Conservation (phyloP, 1,284 basidiomycete genomes). For the Cryptococcus neoformans region DNA sequence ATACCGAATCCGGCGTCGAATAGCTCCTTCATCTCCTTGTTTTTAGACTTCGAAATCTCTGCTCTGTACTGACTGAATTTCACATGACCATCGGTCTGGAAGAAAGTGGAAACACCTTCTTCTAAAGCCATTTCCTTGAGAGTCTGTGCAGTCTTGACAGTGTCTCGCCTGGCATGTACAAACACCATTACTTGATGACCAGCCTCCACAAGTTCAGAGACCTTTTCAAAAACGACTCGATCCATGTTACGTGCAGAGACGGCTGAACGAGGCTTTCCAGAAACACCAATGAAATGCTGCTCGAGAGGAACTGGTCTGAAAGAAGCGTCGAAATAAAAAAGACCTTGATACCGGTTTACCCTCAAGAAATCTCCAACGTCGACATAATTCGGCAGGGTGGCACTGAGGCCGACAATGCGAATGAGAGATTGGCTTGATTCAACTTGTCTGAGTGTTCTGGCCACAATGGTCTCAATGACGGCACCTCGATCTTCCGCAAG, state of each 20-base stretch:
- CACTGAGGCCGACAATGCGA: slow-evolving; percentile 97
- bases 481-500: slow-evolving; percentile 98
- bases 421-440: slow-evolving; percentile 97
- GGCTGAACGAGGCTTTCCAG: slow-evolving; percentile 78
- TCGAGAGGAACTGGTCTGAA: slow-evolving; percentile 97
- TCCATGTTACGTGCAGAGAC: slow-evolving; percentile 85
- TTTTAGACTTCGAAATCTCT: slow-evolving; percentile 71
- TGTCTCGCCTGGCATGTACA: slow-evolving; percentile 97
- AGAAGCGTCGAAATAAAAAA: slow-evolving; percentile 98
- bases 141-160: slow-evolving; percentile 86
- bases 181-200: slow-evolving; percentile 99
- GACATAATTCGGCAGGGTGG: slow-evolving; percentile 95
- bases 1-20: slow-evolving; percentile 95
- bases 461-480: slow-evolving; percentile 98
- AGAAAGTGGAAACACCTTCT: slow-evolving; percentile 72
- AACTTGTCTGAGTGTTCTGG: slow-evolving; percentile 88
- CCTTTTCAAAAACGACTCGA: slow-evolving; percentile 85
- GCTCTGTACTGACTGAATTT: slow-evolving; percentile 71
- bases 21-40: slow-evolving; percentile 95
- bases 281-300: slow-evolving; percentile 95
- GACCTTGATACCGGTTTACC: slow-evolving; percentile 82
- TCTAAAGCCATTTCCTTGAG: slow-evolving; percentile 74
- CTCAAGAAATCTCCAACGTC: slow-evolving; percentile 96
- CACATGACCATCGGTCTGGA: slow-evolving; percentile 75
- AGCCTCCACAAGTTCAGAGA: slow-evolving; percentile 72